Base-by-base conservation (phyloP, 805 yeast species). In the Alloascoidea africana region DNA sequence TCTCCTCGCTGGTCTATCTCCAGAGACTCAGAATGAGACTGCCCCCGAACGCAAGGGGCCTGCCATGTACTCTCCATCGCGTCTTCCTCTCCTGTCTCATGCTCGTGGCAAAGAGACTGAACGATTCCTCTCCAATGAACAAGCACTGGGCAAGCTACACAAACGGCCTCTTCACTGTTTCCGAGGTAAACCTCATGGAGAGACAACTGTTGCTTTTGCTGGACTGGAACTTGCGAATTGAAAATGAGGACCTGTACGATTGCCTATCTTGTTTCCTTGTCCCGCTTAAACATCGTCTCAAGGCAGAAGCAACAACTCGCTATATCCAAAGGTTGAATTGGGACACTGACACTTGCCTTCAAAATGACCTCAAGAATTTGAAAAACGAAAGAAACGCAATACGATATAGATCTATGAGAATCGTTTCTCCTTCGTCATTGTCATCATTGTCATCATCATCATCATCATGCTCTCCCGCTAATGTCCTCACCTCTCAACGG, bases 121-220 rank as follows among this genome's bases (percentile, higher is more conserved):
- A 89, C 58, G 98, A 89, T 62, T 81, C 95, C 3, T 78, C 93
- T 16, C 98, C 98, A 34, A 69, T 87, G 54, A 89, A 89, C 61
- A 87, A 81, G 60, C 96, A 91, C 62, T 89, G 98, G 98, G 78
- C 94, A 3, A 69, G 73, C 42, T 87, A 89, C 63, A 87, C 97
- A 2, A 76, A 79, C 53, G 96, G 96, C 1, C 65, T 91, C 34
- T 68, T 89, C 42, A 53, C 76, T 5, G 61, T 83, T 30, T 66
- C 65, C 16, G 97, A 89, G 51, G 85, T 91, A 38, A 91, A 89
- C 58, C 75, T 85, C 45, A 81, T 93, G 50, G 98, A 89, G 60
- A 68, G 87, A 46, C 97, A 89, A 59, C 63, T 91, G 49, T 73
- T 89, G 36, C 73, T 70, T 36, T 73, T 84, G 44, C 68, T 89